A percentile compares a stretch with the other conserved stretches of the same genome.
Conservation (phyloP, 2,329 filamentous ascomycete genomes). For the Diaporthe batatas region DNA sequence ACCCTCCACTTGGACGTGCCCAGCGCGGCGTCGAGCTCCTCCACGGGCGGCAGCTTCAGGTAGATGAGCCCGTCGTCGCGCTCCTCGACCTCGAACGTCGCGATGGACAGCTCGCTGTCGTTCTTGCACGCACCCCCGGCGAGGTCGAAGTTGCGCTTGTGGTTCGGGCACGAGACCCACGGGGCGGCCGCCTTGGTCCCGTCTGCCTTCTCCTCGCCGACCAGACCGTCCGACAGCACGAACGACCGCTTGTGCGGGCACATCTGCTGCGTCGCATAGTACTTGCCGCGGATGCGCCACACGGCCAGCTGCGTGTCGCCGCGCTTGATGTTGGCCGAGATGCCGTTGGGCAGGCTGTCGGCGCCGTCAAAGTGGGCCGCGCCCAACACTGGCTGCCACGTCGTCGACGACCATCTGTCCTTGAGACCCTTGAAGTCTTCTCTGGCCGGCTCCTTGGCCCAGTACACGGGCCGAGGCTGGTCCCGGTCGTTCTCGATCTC, state of each 20-base stretch:
- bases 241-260: slow-evolving; percentile 93
- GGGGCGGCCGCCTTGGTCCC: slow-evolving; percentile 57
- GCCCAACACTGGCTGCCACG: slow-evolving; percentile 86
- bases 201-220: slow-evolving; percentile 72
- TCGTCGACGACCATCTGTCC: slow-evolving; percentile 73
- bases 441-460: slow-evolving; percentile 76
- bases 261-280: slow-evolving; percentile 93
- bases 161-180: slow-evolving; percentile 90
- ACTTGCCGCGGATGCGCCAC: slow-evolving; percentile 84
- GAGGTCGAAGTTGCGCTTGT: slow-evolving; percentile 91
- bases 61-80: slow-evolving; percentile 82
- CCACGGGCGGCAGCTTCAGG: slow-evolving; percentile 82
- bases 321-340: slow-evolving; percentile 83
- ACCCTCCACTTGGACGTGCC: slow-evolving; percentile 86
- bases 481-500: slow-evolving; percentile 80
- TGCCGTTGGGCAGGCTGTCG: slow-evolving; percentile 76
- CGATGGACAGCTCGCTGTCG: slow-evolving; percentile 82
- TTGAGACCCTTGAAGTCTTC: slow-evolving; percentile 78
- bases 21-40: slow-evolving; percentile 83
- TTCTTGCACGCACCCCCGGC: slow-evolving; percentile 79
- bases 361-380: slow-evolving; percentile 75
- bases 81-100: slow-evolving; percentile 83
- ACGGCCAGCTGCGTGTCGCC: slow-evolving; percentile 91
- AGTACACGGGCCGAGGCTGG: slow-evolving; percentile 81
- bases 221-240: slow-evolving; percentile 86